Base-by-base conservation (phyloP, 345 rosid species). In the Excoecaria cochinchinensis region DNA sequence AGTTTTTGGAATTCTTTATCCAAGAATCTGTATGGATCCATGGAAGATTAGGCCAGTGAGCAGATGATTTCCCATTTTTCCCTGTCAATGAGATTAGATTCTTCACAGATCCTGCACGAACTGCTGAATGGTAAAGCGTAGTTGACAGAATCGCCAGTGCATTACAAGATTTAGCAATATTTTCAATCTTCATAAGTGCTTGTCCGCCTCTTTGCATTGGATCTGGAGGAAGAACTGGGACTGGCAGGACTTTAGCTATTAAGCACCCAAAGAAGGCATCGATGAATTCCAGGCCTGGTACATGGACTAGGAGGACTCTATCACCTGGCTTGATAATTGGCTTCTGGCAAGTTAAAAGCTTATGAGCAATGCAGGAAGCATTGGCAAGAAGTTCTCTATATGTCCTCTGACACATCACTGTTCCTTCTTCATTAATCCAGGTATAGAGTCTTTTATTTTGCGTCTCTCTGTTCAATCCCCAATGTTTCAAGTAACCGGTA, bases 191-290 rank as follows among this genome's bases (percentile, higher is more conserved):
- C 76, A 84, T 21, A 63, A 90, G 90, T 44, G 91, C 90, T 76
- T 90, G 91, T 16, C 94, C 90, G n/a, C 94, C 89, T 79, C 88
- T 87, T 77, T 90, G 91, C 40, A 83, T 42, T 10, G 90, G 94
- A 76, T 90, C 91, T 5, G 94, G 94, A 31, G 91, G 94, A 73
- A 85, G 90, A 48, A 87, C 94, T 15, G 94, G 94, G 47, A 90
- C 90, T 0, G 91, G 91, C 25, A 90, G 42, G 36, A 90, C 88
- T 78, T 67, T 87, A 8, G 90, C 91, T 81, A 91, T 83, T 73
- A 88, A 78, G 84, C 91, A 90, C 50, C 90, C 94, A 51, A 90
- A 90, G 86, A 88, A 90, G 57, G 89, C 87, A 76, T 90, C 94
- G 40, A 84, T 63, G 22, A 88, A 88, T 56, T 90, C 94, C 65